A percentile compares a stretch with the other conserved stretches of the same genome.
phyloP scores from a whole-genome alignment of 1,284 basidiomycete genomes.

The Ustilago hordei region DNA sequence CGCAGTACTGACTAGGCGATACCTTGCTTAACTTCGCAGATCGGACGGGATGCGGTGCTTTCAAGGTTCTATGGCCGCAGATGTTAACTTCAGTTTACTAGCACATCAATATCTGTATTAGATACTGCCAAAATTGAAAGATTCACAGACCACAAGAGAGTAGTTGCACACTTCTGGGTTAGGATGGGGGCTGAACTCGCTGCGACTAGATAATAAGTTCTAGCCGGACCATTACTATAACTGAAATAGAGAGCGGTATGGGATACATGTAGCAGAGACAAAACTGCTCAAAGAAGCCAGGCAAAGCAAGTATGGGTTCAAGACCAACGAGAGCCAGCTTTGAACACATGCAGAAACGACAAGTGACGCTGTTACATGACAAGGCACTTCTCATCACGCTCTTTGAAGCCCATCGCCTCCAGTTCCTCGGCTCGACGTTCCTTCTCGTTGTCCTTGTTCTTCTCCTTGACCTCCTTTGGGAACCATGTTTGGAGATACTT shows the following conservation, averaged over 20 bases:
- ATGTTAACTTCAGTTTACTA: slow-evolving; percentile 64
- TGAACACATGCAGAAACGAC: background rate
- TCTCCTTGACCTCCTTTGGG: slow-evolving; percentile 83
- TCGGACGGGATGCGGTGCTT: slow-evolving; percentile 84
- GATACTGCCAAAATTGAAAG: no score
- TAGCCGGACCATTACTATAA: slow-evolving; percentile 1
- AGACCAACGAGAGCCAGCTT: no score
- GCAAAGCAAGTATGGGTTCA: background rate
- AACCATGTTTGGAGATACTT: slow-evolving; percentile 95
- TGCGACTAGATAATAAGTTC: background rate
- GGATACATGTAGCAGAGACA: background rate
- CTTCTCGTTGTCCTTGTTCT: slow-evolving; percentile 80
- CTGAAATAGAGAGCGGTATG: background rate
- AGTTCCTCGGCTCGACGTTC: slow-evolving; percentile 82
- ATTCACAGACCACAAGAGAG: no score
- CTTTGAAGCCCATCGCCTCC: slow-evolving; percentile 74
- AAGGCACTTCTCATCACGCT: slow-evolving; percentile 61
- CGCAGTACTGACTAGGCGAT: slow-evolving; percentile 84
- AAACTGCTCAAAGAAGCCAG: background rate
- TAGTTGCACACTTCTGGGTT: no score
- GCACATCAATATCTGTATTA: no score
- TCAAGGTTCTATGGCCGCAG: slow-evolving; percentile 82
- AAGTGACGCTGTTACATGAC: slow-evolving; percentile 19
- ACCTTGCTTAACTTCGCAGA: slow-evolving; percentile 84
- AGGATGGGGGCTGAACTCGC: background rate